phyloP scores from a whole-genome alignment of 2,329 filamentous ascomycete genomes.

The Saccharata proteae region DNA sequence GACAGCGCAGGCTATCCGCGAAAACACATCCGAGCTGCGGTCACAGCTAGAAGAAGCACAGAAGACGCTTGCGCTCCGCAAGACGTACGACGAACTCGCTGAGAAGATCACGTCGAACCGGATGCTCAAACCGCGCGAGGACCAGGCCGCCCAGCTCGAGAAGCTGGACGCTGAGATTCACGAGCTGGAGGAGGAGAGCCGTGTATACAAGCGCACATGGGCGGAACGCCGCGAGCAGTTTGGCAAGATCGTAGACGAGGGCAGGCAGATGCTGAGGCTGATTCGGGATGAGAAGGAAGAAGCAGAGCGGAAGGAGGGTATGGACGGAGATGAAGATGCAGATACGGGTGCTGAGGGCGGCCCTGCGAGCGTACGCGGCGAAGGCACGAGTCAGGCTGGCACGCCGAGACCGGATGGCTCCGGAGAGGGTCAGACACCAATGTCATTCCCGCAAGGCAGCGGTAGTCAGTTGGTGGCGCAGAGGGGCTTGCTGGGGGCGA shows the following conservation, averaged over 20 bases:
- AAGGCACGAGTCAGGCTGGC: conserved; percentile 26
- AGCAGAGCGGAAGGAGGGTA: conserved; percentile 71
- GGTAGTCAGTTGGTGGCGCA: conserved; percentile 3
- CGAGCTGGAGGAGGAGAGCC: conserved; percentile 74
- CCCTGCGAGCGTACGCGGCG: conserved; percentile 22
- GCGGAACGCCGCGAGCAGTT: conserved; percentile 76
- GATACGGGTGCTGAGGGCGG: conserved; percentile 29
- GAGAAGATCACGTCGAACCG: conserved; percentile 76
- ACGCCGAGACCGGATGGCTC: conserved; percentile 32
- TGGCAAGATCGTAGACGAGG: conserved; percentile 77
- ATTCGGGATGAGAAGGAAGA: conserved; percentile 95
- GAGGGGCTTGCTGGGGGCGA: conserved; percentile 2
- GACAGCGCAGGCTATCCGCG: conserved; percentile 65
- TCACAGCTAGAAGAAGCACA: conserved; percentile 66
- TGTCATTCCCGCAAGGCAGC: not conserved
- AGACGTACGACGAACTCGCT: conserved; percentile 77
- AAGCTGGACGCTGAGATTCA: conserved; percentile 83
- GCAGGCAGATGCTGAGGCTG: conserved; percentile 69
- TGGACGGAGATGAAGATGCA: conserved; percentile 27
- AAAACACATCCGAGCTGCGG: conserved; percentile 60
- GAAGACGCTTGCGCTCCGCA: conserved; percentile 58
- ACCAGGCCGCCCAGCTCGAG: conserved; percentile 63
- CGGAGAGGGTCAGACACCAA: conserved; percentile 13
- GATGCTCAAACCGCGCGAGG: conserved; percentile 68
- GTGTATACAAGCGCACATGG: conserved; percentile 73